Evolutionary conservation across 805 yeast species (phyloP), one percentile per base, ranked within the genome.

Genomic region (Torulaspora gathmanii): DNA sequence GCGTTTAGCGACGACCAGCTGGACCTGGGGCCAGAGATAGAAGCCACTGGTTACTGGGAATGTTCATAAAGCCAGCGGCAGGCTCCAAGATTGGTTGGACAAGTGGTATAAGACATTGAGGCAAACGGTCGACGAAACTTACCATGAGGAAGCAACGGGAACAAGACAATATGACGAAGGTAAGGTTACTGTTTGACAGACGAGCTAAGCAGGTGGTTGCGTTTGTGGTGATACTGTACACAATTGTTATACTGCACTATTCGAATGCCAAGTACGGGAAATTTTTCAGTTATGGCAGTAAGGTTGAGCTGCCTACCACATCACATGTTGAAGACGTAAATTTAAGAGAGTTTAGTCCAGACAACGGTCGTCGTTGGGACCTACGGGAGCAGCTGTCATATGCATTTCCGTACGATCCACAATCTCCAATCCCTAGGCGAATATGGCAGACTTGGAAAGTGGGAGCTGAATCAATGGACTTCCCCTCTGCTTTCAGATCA

Each of bases 371-470:
- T 3, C 28, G 36, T 22, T 42, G 4, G 33, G 56, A 60, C 42
- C 38, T 65, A 27, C 56, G 70, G 28, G 51, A 54, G 26, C 87
- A 85, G 60, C 71, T 90, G 50, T 73, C 83, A 15, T 79, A 66
- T 60, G 76, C 83, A 54, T 86, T 79, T 60, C 95, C 96, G 0
- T 91, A 90, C 66, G 83, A 83, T 49, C 70, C 80, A 1, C 47
- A 68, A 4, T 70, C 74, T 26, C 77, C 78, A 25, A 78, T 89
- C 46, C 95, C 96, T 0, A 84, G 82, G 16, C 77, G 78, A 53
- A 79, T 91, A 33, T 91, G 97, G 96, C 98, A 91, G 67, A 82
- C 96, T 1, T 91, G 97, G 96, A 91, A 89, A 66, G 80, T 75
- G 38, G 79, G 78, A 13, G 57, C 75, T 38, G 71, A 72, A 33